phyloP scores from a whole-genome alignment of 805 yeast genomes.

The Diddensiella santjacobensis region DNA sequence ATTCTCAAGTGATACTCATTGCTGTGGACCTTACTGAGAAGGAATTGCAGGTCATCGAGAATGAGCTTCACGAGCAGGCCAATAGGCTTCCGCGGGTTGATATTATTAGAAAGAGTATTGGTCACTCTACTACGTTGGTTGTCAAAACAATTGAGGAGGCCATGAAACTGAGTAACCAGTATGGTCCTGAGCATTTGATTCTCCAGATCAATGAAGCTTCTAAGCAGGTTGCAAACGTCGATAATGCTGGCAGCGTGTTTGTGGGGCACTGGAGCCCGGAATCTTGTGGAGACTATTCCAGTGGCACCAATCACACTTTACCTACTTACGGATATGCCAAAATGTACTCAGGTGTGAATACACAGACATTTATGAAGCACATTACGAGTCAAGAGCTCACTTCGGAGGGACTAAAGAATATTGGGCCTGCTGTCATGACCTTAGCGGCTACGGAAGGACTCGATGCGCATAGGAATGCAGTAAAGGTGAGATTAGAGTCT shows the following conservation, averaged over 20 bases:
- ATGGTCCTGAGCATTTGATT: conserved; percentile 98
- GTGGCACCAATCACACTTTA: conserved; percentile 97
- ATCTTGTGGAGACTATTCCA: conserved; percentile 96
- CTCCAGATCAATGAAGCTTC: conserved; percentile 81
- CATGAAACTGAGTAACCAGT: conserved; percentile 76
- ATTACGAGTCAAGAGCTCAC: conserved; percentile 91
- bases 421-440: conserved; percentile 95
- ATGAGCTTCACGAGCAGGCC: conserved; percentile 84
- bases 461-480: conserved; percentile 97
- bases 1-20: conserved; percentile 90
- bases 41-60: conserved; percentile 67
- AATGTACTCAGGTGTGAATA: conserved; percentile 96
- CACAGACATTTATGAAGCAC: conserved; percentile 91
- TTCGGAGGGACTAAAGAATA: conserved; percentile 75
- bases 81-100: conserved; percentile 82
- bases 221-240: conserved; percentile 64
- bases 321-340: conserved; percentile 99
- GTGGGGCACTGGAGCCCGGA: conserved; percentile 97
- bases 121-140: conserved; percentile 78
- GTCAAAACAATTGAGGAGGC: conserved; percentile 76
- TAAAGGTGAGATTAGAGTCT: conserved; percentile 79
- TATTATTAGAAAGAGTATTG: conserved; percentile 85
- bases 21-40: conserved; percentile 66
- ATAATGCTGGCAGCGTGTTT: conserved; percentile 94
- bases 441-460: conserved; percentile 95